Percentiles rank a stretch among this genome's conserved stretches.
phyloP scores from a whole-genome alignment of 2,329 filamentous ascomycete species.

The Colletotrichum theobromicola region DNA sequence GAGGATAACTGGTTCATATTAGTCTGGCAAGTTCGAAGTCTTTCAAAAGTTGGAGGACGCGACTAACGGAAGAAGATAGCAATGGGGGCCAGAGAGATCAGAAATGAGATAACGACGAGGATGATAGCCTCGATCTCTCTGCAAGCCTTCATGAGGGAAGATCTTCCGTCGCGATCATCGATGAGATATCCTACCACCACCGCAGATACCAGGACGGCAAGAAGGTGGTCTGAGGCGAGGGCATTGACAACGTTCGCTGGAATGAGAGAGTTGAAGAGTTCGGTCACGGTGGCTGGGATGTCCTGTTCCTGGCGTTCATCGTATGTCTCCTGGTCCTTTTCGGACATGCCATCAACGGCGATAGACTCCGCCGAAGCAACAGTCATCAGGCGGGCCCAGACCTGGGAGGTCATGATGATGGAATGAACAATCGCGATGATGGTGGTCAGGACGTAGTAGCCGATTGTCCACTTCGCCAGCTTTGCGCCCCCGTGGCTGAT shows the following conservation, averaged over 20 bases:
- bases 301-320: slow-evolving; percentile 36
- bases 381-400: slow-evolving; percentile 52
- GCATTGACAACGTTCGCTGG: slow-evolving; percentile 53
- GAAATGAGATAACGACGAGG: slow-evolving; percentile 48
- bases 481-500: slow-evolving; percentile 48
- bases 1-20: too few species aligned
- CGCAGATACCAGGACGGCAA: slow-evolving; percentile 51
- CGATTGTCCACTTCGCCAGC: slow-evolving; percentile 53
- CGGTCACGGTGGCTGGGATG: slow-evolving; percentile 48
- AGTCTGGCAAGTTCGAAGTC: too few species aligned
- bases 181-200: slow-evolving; percentile 53
- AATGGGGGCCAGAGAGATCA: slow-evolving; percentile 54
- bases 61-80: too few species aligned
- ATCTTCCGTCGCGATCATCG: slow-evolving; percentile 36
- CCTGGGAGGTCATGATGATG: slow-evolving; percentile 49
- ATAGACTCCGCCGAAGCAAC: slow-evolving; percentile 37
- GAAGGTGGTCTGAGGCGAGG: slow-evolving; percentile 49
- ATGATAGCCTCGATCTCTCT: slow-evolving; percentile 55
- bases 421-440: slow-evolving; percentile 52
- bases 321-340: slow-evolving; percentile 33
- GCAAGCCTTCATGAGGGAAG: slow-evolving; percentile 45
- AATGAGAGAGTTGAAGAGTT: slow-evolving; percentile 55
- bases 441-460: slow-evolving; percentile 56
- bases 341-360: slow-evolving; percentile 27
- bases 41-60: too few species aligned